Conservation (phyloP, 208 protist genomes). For the Trypanosomatidae sp. region DNA sequence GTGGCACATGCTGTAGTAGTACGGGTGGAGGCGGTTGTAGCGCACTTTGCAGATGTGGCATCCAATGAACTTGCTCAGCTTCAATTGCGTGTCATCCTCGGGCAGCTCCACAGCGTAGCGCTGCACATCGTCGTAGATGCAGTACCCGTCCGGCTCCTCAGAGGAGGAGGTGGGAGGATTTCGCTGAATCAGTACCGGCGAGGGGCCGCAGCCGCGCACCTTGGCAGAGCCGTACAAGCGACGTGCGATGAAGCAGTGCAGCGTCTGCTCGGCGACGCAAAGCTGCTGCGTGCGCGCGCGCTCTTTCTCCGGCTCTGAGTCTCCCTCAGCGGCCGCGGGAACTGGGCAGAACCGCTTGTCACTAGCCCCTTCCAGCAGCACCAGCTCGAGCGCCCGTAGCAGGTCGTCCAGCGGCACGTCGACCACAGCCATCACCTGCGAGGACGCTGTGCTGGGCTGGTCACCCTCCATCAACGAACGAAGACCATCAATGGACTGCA, state of each 20-base stretch:
- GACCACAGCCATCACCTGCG: slow-evolving; percentile 13
- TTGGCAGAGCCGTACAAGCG: slow-evolving; percentile 50
- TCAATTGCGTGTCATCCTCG: slow-evolving; percentile 38
- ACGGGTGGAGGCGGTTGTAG: slow-evolving; percentile 93
- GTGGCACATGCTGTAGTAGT: slow-evolving; percentile 97
- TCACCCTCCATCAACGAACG: slow-evolving; percentile 3
- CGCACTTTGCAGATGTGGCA: slow-evolving; percentile 90
- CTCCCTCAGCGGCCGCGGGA: background rate
- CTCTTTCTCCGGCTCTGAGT: background rate
- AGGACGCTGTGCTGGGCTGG: background rate
- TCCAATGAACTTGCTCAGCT: slow-evolving; percentile 45
- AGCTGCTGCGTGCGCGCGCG: background rate
- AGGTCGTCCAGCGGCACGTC: slow-evolving; percentile 28
- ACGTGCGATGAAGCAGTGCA: slow-evolving; percentile 73
- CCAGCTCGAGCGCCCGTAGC: slow-evolving; percentile 42
- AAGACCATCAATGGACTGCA: slow-evolving; percentile 24
- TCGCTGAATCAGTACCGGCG: slow-evolving; percentile 48
- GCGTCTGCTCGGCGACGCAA: slow-evolving; percentile 40
- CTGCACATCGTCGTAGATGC: slow-evolving; percentile 74
- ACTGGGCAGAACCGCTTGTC: slow-evolving; percentile 27
- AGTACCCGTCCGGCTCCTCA: slow-evolving; percentile 73
- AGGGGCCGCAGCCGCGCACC: slow-evolving; percentile 40
- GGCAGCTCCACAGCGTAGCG: slow-evolving; percentile 56
- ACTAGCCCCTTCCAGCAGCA: slow-evolving; percentile 37
- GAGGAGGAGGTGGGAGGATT: slow-evolving; percentile 53